phyloP scores from a whole-genome alignment of 352 stramenopile genomes.

The Globisporangium splendens region DNA sequence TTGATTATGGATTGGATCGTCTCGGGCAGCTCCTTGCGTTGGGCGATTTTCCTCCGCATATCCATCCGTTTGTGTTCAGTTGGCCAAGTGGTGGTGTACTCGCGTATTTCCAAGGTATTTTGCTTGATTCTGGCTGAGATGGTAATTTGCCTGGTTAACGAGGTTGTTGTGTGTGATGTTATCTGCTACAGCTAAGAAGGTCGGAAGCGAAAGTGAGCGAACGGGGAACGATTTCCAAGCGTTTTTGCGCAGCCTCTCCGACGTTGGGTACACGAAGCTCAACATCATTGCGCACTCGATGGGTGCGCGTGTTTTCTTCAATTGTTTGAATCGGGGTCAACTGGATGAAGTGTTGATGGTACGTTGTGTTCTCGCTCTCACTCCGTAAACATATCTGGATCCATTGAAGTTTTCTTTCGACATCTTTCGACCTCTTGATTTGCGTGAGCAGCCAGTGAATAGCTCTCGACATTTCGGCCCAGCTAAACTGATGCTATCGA shows the following conservation, averaged over 20 bases:
- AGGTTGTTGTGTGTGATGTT: neutral
- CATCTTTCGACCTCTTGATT: neutral
- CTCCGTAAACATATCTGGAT: no score
- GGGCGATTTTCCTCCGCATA: conserved; percentile 30
- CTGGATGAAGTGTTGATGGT: conserved; percentile 47
- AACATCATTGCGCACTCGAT: conserved; percentile 71
- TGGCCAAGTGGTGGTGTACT: conserved; percentile 34
- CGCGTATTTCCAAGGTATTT: conserved; percentile 28
- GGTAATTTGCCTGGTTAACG: neutral
- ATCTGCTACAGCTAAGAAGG: conserved; percentile 22
- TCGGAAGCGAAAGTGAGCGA: conserved; percentile 40
- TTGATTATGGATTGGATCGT: conserved; percentile 30
- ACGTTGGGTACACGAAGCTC: conserved; percentile 55
- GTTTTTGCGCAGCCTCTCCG: conserved; percentile 60
- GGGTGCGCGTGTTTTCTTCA: conserved; percentile 60
- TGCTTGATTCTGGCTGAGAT: conserved; percentile 4
- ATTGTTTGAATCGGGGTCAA: conserved; percentile 34
- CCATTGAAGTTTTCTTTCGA: no score
- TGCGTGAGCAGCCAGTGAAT: conserved; percentile 1
- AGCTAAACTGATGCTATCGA: conserved; percentile 36
- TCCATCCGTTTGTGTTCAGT: conserved; percentile 44
- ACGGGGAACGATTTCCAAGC: conserved; percentile 36
- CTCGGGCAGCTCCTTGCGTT: conserved; percentile 29
- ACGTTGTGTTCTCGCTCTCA: neutral
- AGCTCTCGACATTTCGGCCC: neutral